Base-by-base conservation (phyloP, 192 early-diverging fungal genomes). In the Mortierella hygrophila region DNA sequence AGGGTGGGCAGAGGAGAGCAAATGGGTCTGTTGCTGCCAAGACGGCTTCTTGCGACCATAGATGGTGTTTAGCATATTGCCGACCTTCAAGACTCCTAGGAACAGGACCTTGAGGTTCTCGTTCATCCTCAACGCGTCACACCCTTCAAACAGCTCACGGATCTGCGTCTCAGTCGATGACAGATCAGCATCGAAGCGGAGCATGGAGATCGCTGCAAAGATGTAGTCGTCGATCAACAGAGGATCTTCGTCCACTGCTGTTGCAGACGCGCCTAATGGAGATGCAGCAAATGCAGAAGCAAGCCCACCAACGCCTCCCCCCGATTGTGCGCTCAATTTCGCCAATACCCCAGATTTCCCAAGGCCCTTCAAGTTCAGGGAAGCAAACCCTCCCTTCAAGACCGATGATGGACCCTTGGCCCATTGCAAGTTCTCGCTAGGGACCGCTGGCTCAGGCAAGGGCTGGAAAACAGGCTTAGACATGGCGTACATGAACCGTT, bases 51-150 rank as follows among this genome's bases (percentile, higher is more conserved):
- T 86, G 16, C 79, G 75, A 1, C 84, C 84, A 38, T 86, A 86
- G 46, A 81, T 68, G 0, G 84, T 86, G 54, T 86, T 86, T 29
- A 86, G 26, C 84, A 86, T 77, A 41, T 86, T 86, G 15, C 84
- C 84, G 37, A 86, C 79, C 57, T 86, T 86, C 46, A 86, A 54
- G 6, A 86, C 79, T 1, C 79, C 84, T 38, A 86, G 32, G 54
- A 86, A 86, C 42, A 86, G 47, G 6, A 57, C 70, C n/a, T 86
- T 86, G 6, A 86, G 54, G 52, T 78, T 35, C 71, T 86, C 79
- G 46, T 86, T 86, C 79, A 49, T 75, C 72, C 79, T 40, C 40
- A 86, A 40, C 4, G 74, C 23, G 73, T 86, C 84, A 40, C 84
- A 86, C 0, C 84, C 84, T 18, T 86, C 75, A n/a, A 81, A 42